Evolutionary conservation across 805 yeast species (phyloP), one percentile per base, ranked within the genome.

Genomic region (Wickerhamiella hasegawae): DNA sequence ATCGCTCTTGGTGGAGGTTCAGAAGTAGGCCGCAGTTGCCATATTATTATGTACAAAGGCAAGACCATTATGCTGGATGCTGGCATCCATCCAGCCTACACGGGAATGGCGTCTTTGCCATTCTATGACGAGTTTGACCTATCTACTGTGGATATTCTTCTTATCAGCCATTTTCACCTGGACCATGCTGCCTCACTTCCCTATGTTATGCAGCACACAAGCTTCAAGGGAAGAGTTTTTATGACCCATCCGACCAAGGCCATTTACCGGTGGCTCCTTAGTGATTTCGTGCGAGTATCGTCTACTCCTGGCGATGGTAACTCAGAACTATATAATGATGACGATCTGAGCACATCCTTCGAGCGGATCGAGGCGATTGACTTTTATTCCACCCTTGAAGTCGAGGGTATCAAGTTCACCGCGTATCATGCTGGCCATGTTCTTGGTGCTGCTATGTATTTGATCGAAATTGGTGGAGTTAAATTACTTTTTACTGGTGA

Each of bases 381-480:
- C 55, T 90, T 78, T 56, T 97, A 90, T 56, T 82, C 96, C 4
- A 90, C 98, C 0, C 70, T 83, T 44, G 97, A 90, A 47, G 80
- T 85, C 24, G 92, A 81, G 40, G 98, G 98, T 35, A 76, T 90
- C 38, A 67, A 90, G 51, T 87, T 90, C 61, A 90, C 98, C 1
- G 98, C 98, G 1, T 90, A 78, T 55, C 99, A 87, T 59, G 99
- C 99, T 5, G 99, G 99, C n/a, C 99, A 90, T 65, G 99, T 90
- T 10, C 63, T 90, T 30, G 99, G 99, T 37, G 97, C 98, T 9
- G 95, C 97, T 10, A 90, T 90, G 97, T 90, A 76, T 55, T 75
- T 90, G 45, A 71, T 90, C 33, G 99, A 90, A 55, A 78, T 90
- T 48, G 95, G 94, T 15, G 96, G 96, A 0, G 60, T 87, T 40